Base-by-base conservation (phyloP, 2,329 filamentous ascomycete species). In the Aschersonia sp. region DNA sequence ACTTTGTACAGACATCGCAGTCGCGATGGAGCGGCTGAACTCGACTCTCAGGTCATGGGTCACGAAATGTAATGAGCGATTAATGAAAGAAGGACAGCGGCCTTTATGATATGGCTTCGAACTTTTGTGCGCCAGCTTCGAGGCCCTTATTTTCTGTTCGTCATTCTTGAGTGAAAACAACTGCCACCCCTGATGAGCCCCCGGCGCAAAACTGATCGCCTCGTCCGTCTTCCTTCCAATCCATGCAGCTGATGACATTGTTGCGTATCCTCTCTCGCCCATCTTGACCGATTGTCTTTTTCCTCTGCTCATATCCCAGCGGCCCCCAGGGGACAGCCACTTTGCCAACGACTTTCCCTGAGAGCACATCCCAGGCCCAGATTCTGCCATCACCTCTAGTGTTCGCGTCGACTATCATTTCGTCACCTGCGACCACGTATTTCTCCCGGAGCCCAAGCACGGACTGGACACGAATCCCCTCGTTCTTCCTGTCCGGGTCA, bases 351-450 rank as follows among this genome's bases (percentile, higher is more conserved):
- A 84, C 60, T 47, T 80, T 76, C 1, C 87, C 89, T 5, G 75
- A 83, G 47, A 95, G 62, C 22, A 94, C 67, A 66, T 95, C 88
- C 90, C 90, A 97, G 1, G 79, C 86, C 68, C 82, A 81, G 6
- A 88, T 65, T 56, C 72, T 71, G 2, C 84, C 84, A 51, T 83
- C 70, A 3, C 66, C 66, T 45, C 52, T 50, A 2, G 47, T 41
- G 22, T 48, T 58, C 40, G 52, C 32, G 32, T 56, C 59, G 22
- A 50, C 60, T 1, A 54, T 57, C 47, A 76, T 71, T 64, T 95
- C 89, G 57, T 88, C 87, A 6, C 90, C 90, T 45, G 79, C 84
- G 4, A 95, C 58, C 1, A 92, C 86, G 45, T 83, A 82, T 50
- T 77, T 81, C 64, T 95, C 90, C 52, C 76, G 80, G 32, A 78